Base-by-base conservation (phyloP, 176 grass and related monocot genomes). In the Luzula sylvatica region DNA sequence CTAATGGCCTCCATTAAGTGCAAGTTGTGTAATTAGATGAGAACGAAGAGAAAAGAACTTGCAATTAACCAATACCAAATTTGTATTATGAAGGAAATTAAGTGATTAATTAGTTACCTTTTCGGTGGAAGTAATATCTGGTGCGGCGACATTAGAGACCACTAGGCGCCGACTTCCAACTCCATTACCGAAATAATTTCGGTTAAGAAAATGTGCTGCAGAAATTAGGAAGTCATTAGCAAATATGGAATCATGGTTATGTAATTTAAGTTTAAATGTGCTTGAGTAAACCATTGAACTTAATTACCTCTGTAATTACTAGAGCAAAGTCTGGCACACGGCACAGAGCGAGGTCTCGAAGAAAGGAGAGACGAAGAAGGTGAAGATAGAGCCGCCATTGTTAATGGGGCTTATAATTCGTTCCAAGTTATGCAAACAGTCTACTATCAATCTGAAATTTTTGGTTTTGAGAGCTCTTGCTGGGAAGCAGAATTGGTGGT, bases 71-170 rank as follows among this genome's bases (percentile, higher is more conserved):
- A 22, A 11, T 45, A 2, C 38, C 59, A 22, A 64, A 64, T 20
- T 29, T 13, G 13, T 28, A 64, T 13, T 23, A 20, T 27, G 42
- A 19, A 20, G 3, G 26, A 27, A 42, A 59, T 14, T 44, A 43
- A 35, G 21, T 15, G 8, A 35, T 35, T 60, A 64, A 17, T n/a
- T 20, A 64, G 27, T 69, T 46, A 69, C 65, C 53, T 53, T 32
- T 57, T 56, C 51, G 28, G 65, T 56, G 23, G 52, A 18, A 46
- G 51, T 56, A 23, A 69, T 46, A 46, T 57, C 52, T 44, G 65
- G 65, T 26, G 39, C 38, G 16, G 65, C 52, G 23, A 69, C 65
- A 69, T 69, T 69, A 21, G 65, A 56, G 45, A 69, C 27, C 49
- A 56, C 11, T 8, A 56, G 42, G 38, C 65, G 51, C 23, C 52